Percentiles rank a stretch among this genome's conserved stretches.
Evolutionary conservation across 2,329 filamentous ascomycete species (phyloP).

Genomic region (Colletotrichum eleusines): DNA sequence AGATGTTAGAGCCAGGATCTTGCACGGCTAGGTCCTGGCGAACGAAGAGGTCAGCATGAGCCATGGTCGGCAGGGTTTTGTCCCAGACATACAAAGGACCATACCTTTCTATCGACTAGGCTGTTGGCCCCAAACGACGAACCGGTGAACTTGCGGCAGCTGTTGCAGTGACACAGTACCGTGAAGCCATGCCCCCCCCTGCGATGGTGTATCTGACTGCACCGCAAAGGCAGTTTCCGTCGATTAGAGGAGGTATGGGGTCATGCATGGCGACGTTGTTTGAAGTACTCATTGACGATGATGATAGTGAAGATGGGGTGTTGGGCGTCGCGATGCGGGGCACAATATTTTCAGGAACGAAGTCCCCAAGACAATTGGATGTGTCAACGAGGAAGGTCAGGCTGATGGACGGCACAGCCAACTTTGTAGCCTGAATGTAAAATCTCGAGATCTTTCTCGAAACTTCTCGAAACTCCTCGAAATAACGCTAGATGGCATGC

Average conservation of each 20-base stretch:
- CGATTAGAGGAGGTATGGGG: not conserved
- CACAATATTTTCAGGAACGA: not conserved
- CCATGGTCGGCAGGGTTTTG: no score
- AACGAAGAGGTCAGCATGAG: not conserved
- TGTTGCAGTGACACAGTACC: slow-evolving; percentile 21
- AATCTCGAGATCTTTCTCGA: not conserved
- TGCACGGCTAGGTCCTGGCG: not conserved
- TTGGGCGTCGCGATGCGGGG: not conserved
- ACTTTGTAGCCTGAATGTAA: not conserved
- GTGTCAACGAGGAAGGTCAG: not conserved
- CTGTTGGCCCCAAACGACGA: slow-evolving; percentile 17
- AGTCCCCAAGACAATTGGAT: not conserved
- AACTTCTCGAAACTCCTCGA: not conserved
- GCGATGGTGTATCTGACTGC: slow-evolving; percentile 7
- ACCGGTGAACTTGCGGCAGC: slow-evolving; percentile 19
- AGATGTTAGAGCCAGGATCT: slow-evolving; percentile 1
- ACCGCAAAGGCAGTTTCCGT: slow-evolving; percentile 12
- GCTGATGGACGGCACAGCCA: not conserved
- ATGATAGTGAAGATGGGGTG: not conserved
- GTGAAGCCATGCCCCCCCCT: not conserved
- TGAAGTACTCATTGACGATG: not conserved
- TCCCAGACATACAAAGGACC: not conserved
- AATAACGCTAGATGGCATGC: not conserved
- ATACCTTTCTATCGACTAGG: slow-evolving; percentile 9
- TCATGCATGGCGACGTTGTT: not conserved